These are phyloP conservation scores for Phytophthora macrochlamydospora DNA, from an alignment of 352 stramenopile genomes.

Conservation along the genomic window DNA sequence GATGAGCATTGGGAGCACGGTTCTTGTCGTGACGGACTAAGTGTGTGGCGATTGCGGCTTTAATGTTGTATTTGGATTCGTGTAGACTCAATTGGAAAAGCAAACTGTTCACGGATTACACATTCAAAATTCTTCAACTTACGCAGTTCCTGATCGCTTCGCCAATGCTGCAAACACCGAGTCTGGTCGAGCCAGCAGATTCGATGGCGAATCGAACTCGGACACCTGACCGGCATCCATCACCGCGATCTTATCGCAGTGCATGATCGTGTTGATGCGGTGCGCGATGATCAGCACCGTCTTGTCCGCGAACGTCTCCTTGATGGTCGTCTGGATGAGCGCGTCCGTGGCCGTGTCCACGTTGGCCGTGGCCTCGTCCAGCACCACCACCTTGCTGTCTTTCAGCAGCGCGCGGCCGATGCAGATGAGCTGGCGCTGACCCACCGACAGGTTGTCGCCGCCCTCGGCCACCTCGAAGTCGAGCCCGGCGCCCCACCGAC, in stretches of 20 bases:
- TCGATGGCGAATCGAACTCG: constrained; percentile 76
- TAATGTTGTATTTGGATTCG: neutral
- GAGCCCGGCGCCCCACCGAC: no score
- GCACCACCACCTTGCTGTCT: no score
- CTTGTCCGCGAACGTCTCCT: no score
- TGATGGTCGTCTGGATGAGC: no score
- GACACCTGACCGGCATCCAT: constrained; percentile 70
- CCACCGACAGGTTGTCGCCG: no score
- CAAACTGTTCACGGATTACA: neutral
- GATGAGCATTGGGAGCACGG: neutral
- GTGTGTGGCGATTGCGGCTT: neutral
- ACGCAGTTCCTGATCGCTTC: constrained; percentile 7
- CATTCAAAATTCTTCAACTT: neutral
- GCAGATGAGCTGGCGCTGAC: no score
- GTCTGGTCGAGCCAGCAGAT: constrained; percentile 54
- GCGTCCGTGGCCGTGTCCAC: no score
- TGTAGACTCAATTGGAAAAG: neutral
- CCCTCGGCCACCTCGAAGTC: no score
- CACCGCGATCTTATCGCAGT: constrained; percentile 45
- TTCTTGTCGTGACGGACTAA: neutral
- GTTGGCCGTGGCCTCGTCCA: no score
- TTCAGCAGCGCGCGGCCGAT: no score
- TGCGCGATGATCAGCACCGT: constrained; percentile 48
- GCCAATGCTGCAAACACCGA: constrained; percentile 40
- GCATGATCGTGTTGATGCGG: constrained; percentile 10